Conservation (phyloP, 768 basidiomycete genomes). For the Tubosaeta sp. region DNA sequence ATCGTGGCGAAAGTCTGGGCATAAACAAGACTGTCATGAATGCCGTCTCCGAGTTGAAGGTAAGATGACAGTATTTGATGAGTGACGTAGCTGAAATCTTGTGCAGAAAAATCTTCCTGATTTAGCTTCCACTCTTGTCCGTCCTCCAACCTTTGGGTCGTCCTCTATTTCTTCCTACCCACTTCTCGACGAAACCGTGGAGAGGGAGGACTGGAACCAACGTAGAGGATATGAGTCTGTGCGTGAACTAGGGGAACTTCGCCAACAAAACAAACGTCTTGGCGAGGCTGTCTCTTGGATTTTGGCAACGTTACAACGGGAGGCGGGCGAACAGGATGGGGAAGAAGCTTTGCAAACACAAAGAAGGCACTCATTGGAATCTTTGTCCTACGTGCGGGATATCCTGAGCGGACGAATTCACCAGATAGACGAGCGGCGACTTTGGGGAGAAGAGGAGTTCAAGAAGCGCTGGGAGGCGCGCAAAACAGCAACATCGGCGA, state of each 20-base stretch:
- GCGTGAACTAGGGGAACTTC: constrained; percentile 52
- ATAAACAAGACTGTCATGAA: constrained; percentile 80
- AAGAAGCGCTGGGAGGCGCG: constrained; percentile 34
- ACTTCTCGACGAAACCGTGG: constrained; percentile 56
- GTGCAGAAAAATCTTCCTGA: constrained; percentile 82
- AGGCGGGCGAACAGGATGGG: constrained; percentile 36
- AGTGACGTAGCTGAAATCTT: constrained; percentile 7
- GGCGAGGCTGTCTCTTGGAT: constrained; percentile 73
- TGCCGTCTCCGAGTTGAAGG: constrained; percentile 74
- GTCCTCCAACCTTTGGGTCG: constrained; percentile 40
- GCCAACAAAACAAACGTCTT: constrained; percentile 55
- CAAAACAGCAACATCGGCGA: constrained; percentile 20
- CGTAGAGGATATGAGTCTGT: constrained; percentile 68
- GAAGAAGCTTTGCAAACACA: constrained; percentile 38
- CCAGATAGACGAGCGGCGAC: constrained; percentile 61
- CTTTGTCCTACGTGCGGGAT: constrained; percentile 73
- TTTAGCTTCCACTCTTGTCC: constrained; percentile 62
- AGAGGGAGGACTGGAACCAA: constrained; percentile 67
- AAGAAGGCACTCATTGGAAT: constrained; percentile 65
- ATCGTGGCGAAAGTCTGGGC: constrained; percentile 75
- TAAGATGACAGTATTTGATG: constrained; percentile 29
- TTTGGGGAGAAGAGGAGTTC: constrained; percentile 53
- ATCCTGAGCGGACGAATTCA: constrained; percentile 52
- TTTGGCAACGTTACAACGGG: constrained; percentile 63
- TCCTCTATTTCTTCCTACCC: constrained; percentile 51